Evolutionary conservation across 352 stramenopile genomes (phyloP).

Genomic region (Pseudoperonospora humuli): DNA sequence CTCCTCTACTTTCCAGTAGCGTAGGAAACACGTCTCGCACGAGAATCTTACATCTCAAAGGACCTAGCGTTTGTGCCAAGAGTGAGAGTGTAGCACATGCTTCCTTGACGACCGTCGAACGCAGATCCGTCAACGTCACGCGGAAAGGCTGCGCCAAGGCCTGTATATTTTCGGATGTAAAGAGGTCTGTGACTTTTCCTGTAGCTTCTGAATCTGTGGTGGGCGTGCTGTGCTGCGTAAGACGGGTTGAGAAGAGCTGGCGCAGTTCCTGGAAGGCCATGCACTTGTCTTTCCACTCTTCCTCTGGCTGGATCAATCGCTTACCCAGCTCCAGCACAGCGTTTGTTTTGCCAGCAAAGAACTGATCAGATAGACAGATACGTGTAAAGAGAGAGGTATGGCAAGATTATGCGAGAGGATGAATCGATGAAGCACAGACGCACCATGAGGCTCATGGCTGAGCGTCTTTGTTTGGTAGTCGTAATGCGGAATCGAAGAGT

Average conservation of each 20-base stretch:
- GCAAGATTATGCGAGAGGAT: not conserved
- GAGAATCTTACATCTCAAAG: slow-evolving; percentile 40
- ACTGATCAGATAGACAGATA: slow-evolving; percentile 13
- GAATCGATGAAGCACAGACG: not conserved
- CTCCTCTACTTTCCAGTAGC: slow-evolving; percentile 42
- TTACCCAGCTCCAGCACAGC: slow-evolving; percentile 38
- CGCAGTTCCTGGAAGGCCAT: slow-evolving; percentile 38
- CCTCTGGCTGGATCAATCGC: slow-evolving; percentile 39
- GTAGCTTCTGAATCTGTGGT: not conserved
- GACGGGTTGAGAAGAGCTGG: slow-evolving; percentile 21
- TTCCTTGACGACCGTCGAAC: slow-evolving; percentile 57
- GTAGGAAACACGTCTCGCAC: slow-evolving; percentile 55
- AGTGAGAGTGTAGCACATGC: slow-evolving; percentile 42
- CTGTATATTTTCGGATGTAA: slow-evolving; percentile 45
- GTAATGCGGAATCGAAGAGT: slow-evolving; percentile 21
- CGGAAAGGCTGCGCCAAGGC: slow-evolving; percentile 50
- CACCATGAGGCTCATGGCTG: slow-evolving; percentile 45
- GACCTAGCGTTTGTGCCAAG: slow-evolving; percentile 28
- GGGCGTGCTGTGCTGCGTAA: slow-evolving; percentile 1
- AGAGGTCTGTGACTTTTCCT: slow-evolving; percentile 13
- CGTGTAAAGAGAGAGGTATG: not conserved
- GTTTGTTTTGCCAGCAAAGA: slow-evolving; percentile 44
- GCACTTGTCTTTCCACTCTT: slow-evolving; percentile 58
- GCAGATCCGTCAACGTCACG: slow-evolving; percentile 42
- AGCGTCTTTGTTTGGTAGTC: slow-evolving; percentile 6